Evolutionary conservation across 768 basidiomycete species (phyloP).

Genomic region (Termitomyces sp.): DNA sequence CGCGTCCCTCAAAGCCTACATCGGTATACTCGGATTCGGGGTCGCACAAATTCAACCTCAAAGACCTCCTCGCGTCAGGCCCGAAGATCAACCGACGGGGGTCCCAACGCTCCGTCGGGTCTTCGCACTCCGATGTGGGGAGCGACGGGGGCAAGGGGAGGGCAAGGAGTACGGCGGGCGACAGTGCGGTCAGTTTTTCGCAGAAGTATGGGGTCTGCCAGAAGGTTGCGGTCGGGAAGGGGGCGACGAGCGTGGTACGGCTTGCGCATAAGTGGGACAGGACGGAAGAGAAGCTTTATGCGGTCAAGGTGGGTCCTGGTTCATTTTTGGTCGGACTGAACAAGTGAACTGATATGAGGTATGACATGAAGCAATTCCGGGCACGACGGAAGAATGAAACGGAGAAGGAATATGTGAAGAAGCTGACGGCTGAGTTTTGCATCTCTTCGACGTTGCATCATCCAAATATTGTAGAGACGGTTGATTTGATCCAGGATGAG

Average conservation of each 20-base stretch:
- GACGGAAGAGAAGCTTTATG: constrained; percentile 93
- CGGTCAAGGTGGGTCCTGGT: constrained; percentile 76
- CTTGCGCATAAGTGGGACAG: constrained; percentile 99
- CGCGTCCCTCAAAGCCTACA: constrained; percentile 30
- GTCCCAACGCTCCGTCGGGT: constrained; percentile 68
- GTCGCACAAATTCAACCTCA: constrained; percentile 78
- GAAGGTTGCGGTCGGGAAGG: constrained; percentile 95
- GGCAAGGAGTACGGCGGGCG: constrained; percentile 39
- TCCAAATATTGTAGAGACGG: constrained; percentile 95
- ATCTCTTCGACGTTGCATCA: constrained; percentile 96
- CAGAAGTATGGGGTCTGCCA: constrained; percentile 98
- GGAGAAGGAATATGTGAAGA: constrained; percentile 99
- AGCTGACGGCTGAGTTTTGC: constrained; percentile 98
- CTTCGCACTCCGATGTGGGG: constrained; percentile 55
- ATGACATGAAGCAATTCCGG: constrained; percentile 80
- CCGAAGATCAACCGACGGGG: constrained; percentile 71
- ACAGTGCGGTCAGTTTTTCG: constrained; percentile 45
- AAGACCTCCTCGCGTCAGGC: constrained; percentile 67
- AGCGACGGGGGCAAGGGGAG: constrained; percentile 23
- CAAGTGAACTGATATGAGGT: background rate
- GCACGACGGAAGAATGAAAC: constrained; percentile 97
- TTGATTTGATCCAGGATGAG: constrained; percentile 99
- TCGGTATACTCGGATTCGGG: constrained; percentile 54
- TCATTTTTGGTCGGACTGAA: background rate
- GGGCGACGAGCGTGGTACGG: constrained; percentile 95